A percentile compares a stretch with the other conserved stretches of the same genome.
Conservation (phyloP, 495 filamentous ascomycete species). For the Tuber magnatum region DNA sequence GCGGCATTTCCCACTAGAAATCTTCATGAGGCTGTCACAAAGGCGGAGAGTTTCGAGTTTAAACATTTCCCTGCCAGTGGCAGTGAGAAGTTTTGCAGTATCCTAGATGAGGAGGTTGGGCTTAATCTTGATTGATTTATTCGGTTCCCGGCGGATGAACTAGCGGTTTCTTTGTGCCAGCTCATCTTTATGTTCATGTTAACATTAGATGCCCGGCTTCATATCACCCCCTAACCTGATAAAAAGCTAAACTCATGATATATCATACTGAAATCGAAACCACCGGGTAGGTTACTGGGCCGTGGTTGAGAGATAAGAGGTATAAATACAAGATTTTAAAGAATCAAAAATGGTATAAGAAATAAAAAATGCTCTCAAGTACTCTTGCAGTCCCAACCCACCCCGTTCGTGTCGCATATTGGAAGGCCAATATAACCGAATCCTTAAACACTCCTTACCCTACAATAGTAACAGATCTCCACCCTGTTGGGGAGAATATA, state of each 20-base stretch:
- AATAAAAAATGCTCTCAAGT: background rate
- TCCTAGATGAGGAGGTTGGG: slow-evolving; percentile 36
- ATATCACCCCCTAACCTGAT: background rate
- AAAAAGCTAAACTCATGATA: background rate
- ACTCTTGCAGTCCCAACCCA: background rate
- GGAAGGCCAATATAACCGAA: background rate
- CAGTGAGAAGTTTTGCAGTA: slow-evolving; percentile 24
- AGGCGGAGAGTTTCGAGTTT: slow-evolving; percentile 20
- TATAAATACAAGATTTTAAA: background rate
- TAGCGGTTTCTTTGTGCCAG: background rate
- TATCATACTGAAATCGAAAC: background rate
- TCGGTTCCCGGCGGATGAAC: background rate
- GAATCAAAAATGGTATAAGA: background rate
- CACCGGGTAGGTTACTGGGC: background rate
- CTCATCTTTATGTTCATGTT: background rate
- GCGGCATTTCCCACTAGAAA: slow-evolving; percentile 9
- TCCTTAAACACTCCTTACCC: slow-evolving; percentile 9
- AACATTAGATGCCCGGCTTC: background rate
- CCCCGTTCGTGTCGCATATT: background rate
- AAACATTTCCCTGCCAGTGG: slow-evolving; percentile 30
- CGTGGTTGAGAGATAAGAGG: background rate
- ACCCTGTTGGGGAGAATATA: slow-evolving; percentile 51
- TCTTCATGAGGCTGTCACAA: slow-evolving; percentile 28
- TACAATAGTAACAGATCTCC: slow-evolving; percentile 54
- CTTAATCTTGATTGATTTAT: slow-evolving; percentile 24